A percentile compares a stretch with the other conserved stretches of the same genome.
Evolutionary conservation across 257 asterid genomes (phyloP).

Genomic region (Solanum appendiculatum): DNA sequence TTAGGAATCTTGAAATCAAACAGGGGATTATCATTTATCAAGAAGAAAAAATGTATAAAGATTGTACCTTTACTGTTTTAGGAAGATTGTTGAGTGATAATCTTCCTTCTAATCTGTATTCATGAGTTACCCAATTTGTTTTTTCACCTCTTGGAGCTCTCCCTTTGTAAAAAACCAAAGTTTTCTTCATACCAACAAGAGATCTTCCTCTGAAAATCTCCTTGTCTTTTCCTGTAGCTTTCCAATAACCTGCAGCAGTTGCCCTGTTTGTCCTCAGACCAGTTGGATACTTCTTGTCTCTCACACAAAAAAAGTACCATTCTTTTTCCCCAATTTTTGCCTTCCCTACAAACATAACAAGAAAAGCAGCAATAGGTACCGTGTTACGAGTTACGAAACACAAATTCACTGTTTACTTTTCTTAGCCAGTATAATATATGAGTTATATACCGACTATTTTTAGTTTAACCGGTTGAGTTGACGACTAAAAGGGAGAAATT

Average conservation of each 20-base stretch:
- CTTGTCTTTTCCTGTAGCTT: conserved; percentile 78
- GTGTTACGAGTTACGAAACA: neutral
- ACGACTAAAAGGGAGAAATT: neutral
- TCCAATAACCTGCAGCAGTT: conserved; percentile 72
- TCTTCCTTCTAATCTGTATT: conserved; percentile 60
- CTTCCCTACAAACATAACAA: conserved; percentile 26
- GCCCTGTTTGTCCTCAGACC: conserved; percentile 76
- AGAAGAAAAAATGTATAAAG: neutral
- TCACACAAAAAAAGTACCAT: conserved; percentile 72
- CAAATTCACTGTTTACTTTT: neutral
- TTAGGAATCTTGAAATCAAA: neutral
- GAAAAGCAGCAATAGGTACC: neutral
- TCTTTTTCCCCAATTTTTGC: conserved; percentile 74
- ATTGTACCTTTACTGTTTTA: conserved; percentile 32
- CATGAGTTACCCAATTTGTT: conserved; percentile 73
- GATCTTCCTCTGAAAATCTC: conserved; percentile 43
- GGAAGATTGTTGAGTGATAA: conserved; percentile 29
- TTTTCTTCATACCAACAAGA: conserved; percentile 70
- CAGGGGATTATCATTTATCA: too few species aligned
- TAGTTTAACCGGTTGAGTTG: neutral
- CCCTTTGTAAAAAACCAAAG: conserved; percentile 68
- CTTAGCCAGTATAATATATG: neutral
- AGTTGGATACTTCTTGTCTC: conserved; percentile 77
- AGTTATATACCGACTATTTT: neutral
- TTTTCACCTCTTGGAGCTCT: conserved; percentile 78